Evolutionary conservation across 2,329 filamentous ascomycete species (phyloP).

Genomic region (Nectriaceae sp.): DNA sequence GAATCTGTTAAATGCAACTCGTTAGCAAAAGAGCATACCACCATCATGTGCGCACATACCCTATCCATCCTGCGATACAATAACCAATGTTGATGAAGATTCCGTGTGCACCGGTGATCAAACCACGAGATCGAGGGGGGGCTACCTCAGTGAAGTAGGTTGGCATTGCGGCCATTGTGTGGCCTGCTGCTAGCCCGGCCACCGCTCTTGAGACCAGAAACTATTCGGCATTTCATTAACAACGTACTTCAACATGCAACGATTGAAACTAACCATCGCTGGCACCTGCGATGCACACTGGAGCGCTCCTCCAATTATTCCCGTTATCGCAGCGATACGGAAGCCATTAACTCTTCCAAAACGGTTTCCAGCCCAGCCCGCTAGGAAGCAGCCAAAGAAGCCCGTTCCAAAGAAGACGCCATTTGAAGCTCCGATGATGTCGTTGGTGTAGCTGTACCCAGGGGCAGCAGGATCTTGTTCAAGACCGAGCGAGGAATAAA

Average conservation of each 20-base stretch:
- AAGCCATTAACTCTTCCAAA: slow-evolving; percentile 7
- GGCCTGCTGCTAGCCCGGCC: slow-evolving; percentile 4
- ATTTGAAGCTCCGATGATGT: slow-evolving; percentile 4
- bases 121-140: slow-evolving; percentile 4
- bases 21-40: not conserved
- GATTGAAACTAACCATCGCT: slow-evolving; percentile 1
- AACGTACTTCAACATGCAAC: not conserved
- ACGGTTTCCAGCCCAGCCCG: slow-evolving; percentile 6
- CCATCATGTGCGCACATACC: not conserved
- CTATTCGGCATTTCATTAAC: not conserved
- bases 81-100: slow-evolving; percentile 7
- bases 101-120: slow-evolving; percentile 6
- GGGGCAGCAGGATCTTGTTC: not conserved
- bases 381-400: slow-evolving; percentile 6
- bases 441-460: slow-evolving; percentile 3
- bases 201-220: slow-evolving; percentile 2
- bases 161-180: slow-evolving; percentile 7
- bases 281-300: slow-evolving; percentile 5
- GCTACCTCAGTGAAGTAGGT: slow-evolving; percentile 5
- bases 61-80: slow-evolving; percentile 5
- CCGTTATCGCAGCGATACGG: slow-evolving; percentile 3
- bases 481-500: slow-evolving; percentile 5
- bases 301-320: slow-evolving; percentile 4
- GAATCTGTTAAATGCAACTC: not conserved
- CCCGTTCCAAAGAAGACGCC: slow-evolving; percentile 6